A percentile compares a stretch with the other conserved stretches of the same genome.
Conservation (phyloP, 139 green algal species). For the Haematococcus sp. region DNA sequence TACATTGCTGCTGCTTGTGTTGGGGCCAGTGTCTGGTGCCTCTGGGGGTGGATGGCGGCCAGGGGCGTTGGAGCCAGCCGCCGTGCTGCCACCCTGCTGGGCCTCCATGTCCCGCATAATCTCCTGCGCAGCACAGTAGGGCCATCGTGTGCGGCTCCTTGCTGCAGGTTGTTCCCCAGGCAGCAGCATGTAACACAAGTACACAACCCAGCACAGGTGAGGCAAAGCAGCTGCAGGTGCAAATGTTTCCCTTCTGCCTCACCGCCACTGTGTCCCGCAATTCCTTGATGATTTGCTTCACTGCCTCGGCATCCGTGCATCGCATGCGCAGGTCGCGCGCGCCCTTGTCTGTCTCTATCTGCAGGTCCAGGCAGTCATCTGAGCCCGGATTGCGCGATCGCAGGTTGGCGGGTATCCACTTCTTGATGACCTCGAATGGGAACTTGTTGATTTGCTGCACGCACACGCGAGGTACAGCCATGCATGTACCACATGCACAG, state of each 20-base stretch:
- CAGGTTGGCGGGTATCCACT: constrained; percentile 60
- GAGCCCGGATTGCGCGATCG: constrained; percentile 49
- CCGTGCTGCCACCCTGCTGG: background rate
- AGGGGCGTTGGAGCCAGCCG: background rate
- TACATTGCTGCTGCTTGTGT: constrained; percentile 1
- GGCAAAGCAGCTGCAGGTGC: background rate
- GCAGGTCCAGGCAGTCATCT: constrained; percentile 54
- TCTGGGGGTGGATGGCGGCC: background rate
- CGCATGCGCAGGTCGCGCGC: constrained; percentile 59
- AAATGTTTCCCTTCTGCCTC: background rate
- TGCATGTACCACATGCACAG: background rate
- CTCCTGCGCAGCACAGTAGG: background rate
- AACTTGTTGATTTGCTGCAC: constrained; percentile 56
- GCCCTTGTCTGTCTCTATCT: constrained; percentile 56
- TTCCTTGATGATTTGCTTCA: constrained; percentile 45
- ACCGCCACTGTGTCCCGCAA: constrained; percentile 49
- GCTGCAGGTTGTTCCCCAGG: background rate
- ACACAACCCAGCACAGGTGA: no score
- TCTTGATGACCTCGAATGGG: constrained; percentile 56
- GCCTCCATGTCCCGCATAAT: constrained; percentile 21
- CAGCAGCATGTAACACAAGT: background rate
- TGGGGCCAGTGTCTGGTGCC: no score
- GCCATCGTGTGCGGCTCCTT: no score
- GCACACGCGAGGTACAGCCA: background rate
- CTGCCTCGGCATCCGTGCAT: constrained; percentile 16